phyloP scores from a whole-genome alignment of 352 stramenopile genomes.

The Globisporangium emineosum region DNA sequence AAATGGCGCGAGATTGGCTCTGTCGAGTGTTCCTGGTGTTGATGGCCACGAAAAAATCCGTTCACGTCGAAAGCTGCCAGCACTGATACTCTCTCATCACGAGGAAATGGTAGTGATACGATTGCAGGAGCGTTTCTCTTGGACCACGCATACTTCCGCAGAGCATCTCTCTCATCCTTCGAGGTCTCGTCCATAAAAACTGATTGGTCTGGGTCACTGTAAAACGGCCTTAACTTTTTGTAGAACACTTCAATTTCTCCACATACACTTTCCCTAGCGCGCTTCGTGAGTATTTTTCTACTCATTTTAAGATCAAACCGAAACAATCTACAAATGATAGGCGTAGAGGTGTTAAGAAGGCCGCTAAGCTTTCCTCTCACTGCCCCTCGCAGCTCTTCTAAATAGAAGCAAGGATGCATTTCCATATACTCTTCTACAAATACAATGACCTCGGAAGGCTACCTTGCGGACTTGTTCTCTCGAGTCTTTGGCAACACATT shows the following conservation, averaged over 20 bases:
- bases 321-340: neutral
- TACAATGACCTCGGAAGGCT: neutral
- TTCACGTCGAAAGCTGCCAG: neutral
- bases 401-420: neutral
- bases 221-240: neutral
- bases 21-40: neutral
- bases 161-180: neutral
- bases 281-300: neutral
- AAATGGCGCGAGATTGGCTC: neutral
- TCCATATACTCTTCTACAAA: neutral
- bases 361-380: neutral
- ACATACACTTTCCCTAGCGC: neutral
- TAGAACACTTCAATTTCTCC: slow-evolving; percentile 2
- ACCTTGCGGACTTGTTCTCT: neutral
- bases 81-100: neutral
- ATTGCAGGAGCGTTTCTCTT: neutral
- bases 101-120: neutral
- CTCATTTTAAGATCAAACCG: neutral
- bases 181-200: neutral
- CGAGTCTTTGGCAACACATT: neutral
- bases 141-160: neutral
- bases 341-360: neutral
- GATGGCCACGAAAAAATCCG: neutral
- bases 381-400: neutral
- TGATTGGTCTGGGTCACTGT: neutral